Evolutionary conservation across 495 filamentous ascomycete species (phyloP).

Genomic region (Neurospora tetraspora): DNA sequence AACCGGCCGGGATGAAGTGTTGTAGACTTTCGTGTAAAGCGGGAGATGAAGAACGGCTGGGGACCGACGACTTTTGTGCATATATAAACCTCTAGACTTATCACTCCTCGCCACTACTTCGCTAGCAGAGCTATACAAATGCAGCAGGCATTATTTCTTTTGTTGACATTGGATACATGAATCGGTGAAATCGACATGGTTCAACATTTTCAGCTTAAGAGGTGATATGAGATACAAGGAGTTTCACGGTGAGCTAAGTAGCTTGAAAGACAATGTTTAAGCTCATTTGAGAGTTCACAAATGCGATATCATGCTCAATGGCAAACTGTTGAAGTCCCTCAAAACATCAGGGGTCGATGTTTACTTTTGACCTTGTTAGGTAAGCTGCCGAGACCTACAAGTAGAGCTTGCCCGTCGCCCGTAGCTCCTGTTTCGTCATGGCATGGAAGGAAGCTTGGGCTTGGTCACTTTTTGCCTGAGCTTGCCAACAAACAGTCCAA

Average conservation of each 20-base stretch:
- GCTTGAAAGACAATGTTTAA: background rate
- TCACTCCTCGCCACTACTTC: conserved; percentile 12
- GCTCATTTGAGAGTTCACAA: background rate
- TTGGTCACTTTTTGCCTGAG: background rate
- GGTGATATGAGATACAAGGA: background rate
- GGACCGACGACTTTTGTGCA: conserved; percentile 31
- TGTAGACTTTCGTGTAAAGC: background rate
- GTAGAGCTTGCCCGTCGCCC: background rate
- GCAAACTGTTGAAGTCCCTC: background rate
- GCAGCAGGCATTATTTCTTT: background rate
- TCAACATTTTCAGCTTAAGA: too few species aligned
- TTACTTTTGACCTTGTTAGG: background rate
- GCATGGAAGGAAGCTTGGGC: background rate
- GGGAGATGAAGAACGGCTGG: background rate
- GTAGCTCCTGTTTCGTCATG: background rate
- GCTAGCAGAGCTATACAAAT: background rate
- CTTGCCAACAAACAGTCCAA: background rate
- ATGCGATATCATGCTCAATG: background rate
- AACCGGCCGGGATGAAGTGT: background rate
- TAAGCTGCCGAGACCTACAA: background rate
- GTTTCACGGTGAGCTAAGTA: background rate
- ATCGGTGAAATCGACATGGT: too few species aligned
- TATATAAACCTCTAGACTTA: conserved; percentile 37
- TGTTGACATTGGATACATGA: background rate
- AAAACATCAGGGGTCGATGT: background rate